Evolutionary conservation across 805 yeast genomes (phyloP).

Genomic region (Jamesozyma lodderae): DNA sequence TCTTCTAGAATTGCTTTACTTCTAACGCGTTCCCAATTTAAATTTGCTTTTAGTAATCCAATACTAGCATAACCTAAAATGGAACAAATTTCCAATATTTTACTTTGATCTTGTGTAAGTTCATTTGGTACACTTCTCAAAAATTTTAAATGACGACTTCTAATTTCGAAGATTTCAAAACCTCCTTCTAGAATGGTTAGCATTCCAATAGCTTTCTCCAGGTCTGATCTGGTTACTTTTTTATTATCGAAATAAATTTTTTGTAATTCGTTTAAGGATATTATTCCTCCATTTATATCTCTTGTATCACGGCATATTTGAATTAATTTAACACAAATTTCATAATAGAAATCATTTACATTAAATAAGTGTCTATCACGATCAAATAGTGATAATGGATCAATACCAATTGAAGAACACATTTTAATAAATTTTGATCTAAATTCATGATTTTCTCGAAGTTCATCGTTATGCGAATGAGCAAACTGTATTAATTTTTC

Average conservation of each 20-base stretch:
- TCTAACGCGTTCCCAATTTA: conserved; percentile 61
- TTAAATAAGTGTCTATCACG: conserved; percentile 26
- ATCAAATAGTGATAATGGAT: conserved; percentile 47
- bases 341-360: conserved; percentile 48
- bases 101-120: conserved; percentile 57
- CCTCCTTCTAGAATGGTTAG: conserved; percentile 61
- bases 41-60: conserved; percentile 59
- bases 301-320: conserved; percentile 66
- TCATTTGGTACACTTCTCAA: conserved; percentile 57
- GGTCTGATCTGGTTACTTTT: conserved; percentile 38
- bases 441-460: conserved; percentile 53
- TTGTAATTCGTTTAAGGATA: conserved; percentile 48
- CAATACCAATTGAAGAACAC: conserved; percentile 76
- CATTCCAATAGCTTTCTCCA: conserved; percentile 45
- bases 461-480: conserved; percentile 57
- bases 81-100: conserved; percentile 66
- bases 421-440: conserved; percentile 65
- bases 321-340: conserved; percentile 62
- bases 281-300: conserved; percentile 73
- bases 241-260: conserved; percentile 23
- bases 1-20: conserved; percentile 59
- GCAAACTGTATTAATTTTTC: conserved; percentile 70
- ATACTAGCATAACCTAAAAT: conserved; percentile 67
- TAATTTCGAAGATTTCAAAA: conserved; percentile 48
- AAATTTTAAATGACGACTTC: conserved; percentile 38